Evolutionary conservation across 1,139 yeast genomes (phyloP), one percentile per base, ranked within the genome.

Genomic region (Diutina rugosa): DNA sequence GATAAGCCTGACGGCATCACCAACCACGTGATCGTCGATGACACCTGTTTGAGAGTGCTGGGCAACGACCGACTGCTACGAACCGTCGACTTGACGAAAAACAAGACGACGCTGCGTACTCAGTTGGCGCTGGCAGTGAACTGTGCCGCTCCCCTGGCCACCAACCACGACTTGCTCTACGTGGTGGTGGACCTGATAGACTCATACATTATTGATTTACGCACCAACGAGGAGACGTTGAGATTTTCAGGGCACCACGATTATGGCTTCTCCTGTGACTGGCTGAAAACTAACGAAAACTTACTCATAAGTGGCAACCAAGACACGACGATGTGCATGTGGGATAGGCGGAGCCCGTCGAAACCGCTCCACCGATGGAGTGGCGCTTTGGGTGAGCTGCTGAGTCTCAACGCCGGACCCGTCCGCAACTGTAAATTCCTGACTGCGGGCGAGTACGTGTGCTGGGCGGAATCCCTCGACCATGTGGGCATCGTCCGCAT

Each of bases 391-490:
- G 79, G 79, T 0, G 55, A 57, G 4, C 54, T 55, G 5, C 35
- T 56, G 18, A 74, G 77, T 3, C 32, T 49, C 21, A 49, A 49
- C 28, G 53, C 44, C 10, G 73, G 81, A 0, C 83, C 85, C 0
- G 76, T 83, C 5, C 67, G 87, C 54, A 79, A 81, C 59, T 73
- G 82, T 58, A 72, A 73, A 57, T 82, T 81, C 63, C 79, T 80
- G 62, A 62, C 67, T 10, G 63, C 65, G 7, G 82, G 84, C 7
- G 71, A 74, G 18, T 74, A 67, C 59, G 63, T 83, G 10, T 73
- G 79, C 12, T 80, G 84, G 77, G 84, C 84, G 3, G 87, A 83
- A 62, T 77, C 83, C 45, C 72, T 82, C 57, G 88, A 83, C 63
- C 82, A 81, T 61, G 79, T 80, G 8, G 84, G 84, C 4, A 62